A percentile compares a stretch with the other conserved stretches of the same genome.
These are phyloP conservation scores for Chytridium lagenaria DNA, from an alignment of 371 early-diverging fungal species.

Conservation along the genomic window DNA sequence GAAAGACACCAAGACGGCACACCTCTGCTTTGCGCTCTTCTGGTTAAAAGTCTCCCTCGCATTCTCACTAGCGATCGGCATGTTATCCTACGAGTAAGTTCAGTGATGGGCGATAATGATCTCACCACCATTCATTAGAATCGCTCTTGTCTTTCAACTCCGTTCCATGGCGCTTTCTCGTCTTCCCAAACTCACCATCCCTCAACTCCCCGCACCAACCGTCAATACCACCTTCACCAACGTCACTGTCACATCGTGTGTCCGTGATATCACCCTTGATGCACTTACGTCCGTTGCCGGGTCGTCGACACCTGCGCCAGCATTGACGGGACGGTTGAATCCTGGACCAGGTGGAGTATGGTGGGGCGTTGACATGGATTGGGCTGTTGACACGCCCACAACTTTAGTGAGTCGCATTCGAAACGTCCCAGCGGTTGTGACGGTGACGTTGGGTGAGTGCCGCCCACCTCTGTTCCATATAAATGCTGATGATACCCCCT, in stretches of 20 bases:
- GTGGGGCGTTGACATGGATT: conserved; percentile 19
- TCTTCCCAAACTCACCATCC: neutral
- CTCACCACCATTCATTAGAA: too few species aligned
- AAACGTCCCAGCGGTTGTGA: neutral
- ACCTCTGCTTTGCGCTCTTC: neutral
- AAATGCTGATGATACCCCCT: neutral
- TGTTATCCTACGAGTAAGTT: conserved; percentile 14
- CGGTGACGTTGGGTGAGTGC: neutral
- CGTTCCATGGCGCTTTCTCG: neutral
- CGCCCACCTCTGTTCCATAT: neutral
- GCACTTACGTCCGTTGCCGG: too few species aligned
- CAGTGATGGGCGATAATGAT: too few species aligned
- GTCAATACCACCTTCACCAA: neutral
- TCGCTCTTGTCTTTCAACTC: conserved; percentile 7
- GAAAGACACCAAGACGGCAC: neutral
- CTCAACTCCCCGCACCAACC: neutral
- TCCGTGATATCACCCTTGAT: too few species aligned
- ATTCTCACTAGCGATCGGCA: neutral
- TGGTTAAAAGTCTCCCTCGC: conserved; percentile 18
- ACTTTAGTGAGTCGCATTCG: neutral
- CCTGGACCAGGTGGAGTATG: neutral
- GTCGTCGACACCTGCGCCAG: neutral
- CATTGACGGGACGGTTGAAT: neutral
- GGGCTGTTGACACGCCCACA: conserved; percentile 6
- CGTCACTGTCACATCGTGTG: too few species aligned